Evolutionary conservation across 176 grass and related monocot species (phyloP).

Genomic region (Miscanthus lutarioriparius): DNA sequence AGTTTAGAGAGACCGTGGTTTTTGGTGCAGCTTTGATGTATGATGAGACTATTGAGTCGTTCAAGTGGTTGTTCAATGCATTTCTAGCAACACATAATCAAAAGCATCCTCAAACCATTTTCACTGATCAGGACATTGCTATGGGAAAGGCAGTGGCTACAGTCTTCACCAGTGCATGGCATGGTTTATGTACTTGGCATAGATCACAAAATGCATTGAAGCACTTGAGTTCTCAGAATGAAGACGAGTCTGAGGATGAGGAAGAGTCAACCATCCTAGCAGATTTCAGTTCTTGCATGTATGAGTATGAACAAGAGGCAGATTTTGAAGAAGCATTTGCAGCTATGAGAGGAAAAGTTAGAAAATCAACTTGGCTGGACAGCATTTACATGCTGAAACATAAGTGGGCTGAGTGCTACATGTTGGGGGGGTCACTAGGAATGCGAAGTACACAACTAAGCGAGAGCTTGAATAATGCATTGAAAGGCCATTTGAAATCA

Average conservation of each 20-base stretch:
- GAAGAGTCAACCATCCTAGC: background rate
- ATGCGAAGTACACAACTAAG: too few species aligned
- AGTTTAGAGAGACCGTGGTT: too few species aligned
- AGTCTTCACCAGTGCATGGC: background rate
- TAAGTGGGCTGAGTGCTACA: too few species aligned
- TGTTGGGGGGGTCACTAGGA: too few species aligned
- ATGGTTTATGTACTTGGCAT: background rate
- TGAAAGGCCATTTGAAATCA: too few species aligned
- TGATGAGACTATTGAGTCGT: too few species aligned
- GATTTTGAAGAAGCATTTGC: background rate
- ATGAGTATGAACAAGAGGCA: constrained; percentile 34
- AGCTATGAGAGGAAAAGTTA: background rate
- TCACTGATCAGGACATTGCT: background rate
- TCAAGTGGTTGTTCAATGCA: too few species aligned
- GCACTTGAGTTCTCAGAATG: background rate
- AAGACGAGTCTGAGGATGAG: background rate
- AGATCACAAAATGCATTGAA: background rate
- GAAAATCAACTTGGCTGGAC: background rate
- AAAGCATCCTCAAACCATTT: constrained; percentile 32
- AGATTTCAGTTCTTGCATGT: too few species aligned
- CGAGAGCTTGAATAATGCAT: too few species aligned
- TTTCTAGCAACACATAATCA: background rate
- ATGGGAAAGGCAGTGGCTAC: background rate
- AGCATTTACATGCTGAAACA: background rate
- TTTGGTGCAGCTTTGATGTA: too few species aligned